phyloP scores from a whole-genome alignment of 805 yeast species.

The Pichia nanzhaoensis region DNA sequence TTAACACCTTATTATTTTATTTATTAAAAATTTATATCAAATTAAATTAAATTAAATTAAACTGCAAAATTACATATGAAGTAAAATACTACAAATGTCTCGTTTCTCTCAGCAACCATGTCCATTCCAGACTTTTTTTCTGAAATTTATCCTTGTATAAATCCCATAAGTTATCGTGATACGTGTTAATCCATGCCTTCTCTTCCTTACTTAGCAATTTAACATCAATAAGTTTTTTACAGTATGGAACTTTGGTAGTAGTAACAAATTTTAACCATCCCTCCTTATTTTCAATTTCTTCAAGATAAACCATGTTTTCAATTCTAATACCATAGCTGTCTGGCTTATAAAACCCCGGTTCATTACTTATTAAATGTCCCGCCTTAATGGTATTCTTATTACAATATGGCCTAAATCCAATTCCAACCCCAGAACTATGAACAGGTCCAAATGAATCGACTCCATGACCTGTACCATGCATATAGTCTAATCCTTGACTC shows the following conservation, averaged over 20 bases:
- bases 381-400: constrained; percentile 38
- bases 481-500: constrained; percentile 51
- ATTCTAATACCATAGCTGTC: constrained; percentile 56
- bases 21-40: background rate
- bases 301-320: constrained; percentile 43
- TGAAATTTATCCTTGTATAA: constrained; percentile 34
- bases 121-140: constrained; percentile 33
- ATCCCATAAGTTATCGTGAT: constrained; percentile 42
- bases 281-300: constrained; percentile 31
- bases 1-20: background rate
- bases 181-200: constrained; percentile 42
- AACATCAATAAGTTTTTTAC: constrained; percentile 43
- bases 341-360: constrained; percentile 57
- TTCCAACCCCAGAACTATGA: constrained; percentile 60
- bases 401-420: constrained; percentile 47
- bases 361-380: constrained; percentile 53
- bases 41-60: too few relatives aligned
- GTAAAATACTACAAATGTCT: constrained; percentile 14
- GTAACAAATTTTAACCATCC: constrained; percentile 48
- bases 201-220: constrained; percentile 40
- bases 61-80: background rate
- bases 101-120: constrained; percentile 49
- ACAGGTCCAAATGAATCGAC: constrained; percentile 55
- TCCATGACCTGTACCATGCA: constrained; percentile 63
- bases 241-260: constrained; percentile 52